Base-by-base conservation (phyloP, 2,329 filamentous ascomycete species). In the Trichoderma oligosporum region DNA sequence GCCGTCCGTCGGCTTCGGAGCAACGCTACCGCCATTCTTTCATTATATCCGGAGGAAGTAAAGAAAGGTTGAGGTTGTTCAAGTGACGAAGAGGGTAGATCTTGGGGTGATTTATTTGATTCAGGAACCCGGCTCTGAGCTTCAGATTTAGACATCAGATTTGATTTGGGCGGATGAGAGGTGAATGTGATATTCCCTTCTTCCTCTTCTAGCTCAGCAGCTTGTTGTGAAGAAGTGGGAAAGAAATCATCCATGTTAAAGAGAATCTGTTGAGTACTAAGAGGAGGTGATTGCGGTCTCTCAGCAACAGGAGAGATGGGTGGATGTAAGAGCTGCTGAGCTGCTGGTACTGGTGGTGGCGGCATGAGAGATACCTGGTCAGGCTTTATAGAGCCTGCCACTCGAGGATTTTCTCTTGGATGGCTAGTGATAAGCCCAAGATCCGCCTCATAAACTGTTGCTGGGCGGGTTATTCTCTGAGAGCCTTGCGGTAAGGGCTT, bases 151-250 rank as follows among this genome's bases (percentile, higher is more conserved):
- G 51, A n/a, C 14, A 52, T 56, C 18, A 44, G 3, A 4, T 16
- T 11, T 8, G 58, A 63, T 49, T 46, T 62, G 14, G 3, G 6
- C 16, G 35, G 14, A 46, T 49, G 22, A 20, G 24, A 36, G 18
- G 18, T 38, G 27, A 45, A 31, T 9, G 14, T 35, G 22, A 16
- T 29, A n/a, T n/a, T n/a, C n/a, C n/a, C n/a, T 12, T 24, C 42
- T n/a, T 70, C 64, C 60, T 78, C 73, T 29, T 78, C 76, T 2
- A 85, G 67, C 64, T 85, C 82, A 16, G 76, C 72, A 6, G 74
- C 72, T 64, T 82, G 78, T 63, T 85, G 82, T 0, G 80, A 82
- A 0, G 79, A 74, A n/a, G 76, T 79, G 0, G 80, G 80, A 42
- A 83, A 79, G 60, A 83, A 76, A 54, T 82, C 79, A 36, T 82